Conservation (phyloP, 1,284 basidiomycete species). For the Cryptococcus sp. region DNA sequence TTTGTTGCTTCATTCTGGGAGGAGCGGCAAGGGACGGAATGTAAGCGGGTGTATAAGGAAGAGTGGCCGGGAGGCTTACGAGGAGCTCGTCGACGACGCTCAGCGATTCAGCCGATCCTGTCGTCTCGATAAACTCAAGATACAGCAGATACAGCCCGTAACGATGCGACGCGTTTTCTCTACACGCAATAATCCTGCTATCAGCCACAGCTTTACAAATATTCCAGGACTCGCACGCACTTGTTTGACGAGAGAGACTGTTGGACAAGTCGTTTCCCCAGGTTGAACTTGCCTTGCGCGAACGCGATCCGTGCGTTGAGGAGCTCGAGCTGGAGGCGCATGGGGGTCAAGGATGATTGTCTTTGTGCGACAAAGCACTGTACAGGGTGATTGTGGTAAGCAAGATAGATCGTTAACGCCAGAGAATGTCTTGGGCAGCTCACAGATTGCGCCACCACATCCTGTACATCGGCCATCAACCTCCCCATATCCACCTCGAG, state of each 20-base stretch:
- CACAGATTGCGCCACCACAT: conserved; percentile 21
- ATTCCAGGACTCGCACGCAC: conserved; percentile 17
- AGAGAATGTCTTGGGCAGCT: conserved; percentile 5
- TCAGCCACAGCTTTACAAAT: no score
- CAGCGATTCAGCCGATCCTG: conserved; percentile 23
- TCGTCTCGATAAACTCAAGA: conserved; percentile 20
- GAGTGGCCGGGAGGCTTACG: conserved; percentile 17
- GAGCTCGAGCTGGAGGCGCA: conserved; percentile 27
- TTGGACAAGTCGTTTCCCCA: conserved; percentile 26
- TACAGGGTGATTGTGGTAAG: not conserved
- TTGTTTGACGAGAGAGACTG: conserved; percentile 18
- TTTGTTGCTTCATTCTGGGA: conserved; percentile 20
- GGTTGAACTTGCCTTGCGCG: conserved; percentile 23
- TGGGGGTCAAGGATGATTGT: conserved; percentile 18
- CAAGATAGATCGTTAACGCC: no score
- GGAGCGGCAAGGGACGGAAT: conserved; percentile 5
- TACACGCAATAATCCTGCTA: no score
- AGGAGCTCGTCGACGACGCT: conserved; percentile 21
- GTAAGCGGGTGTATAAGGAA: not conserved
- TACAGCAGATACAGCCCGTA: conserved; percentile 31
- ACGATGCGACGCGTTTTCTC: conserved; percentile 19
- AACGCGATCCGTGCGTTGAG: conserved; percentile 25
- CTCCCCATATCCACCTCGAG: conserved; percentile 12
- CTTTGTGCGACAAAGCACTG: conserved; percentile 24
- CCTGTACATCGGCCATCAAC: conserved; percentile 26